phyloP scores from a whole-genome alignment of 441 rosid species.

The Bocquillonia castaneifolia region DNA sequence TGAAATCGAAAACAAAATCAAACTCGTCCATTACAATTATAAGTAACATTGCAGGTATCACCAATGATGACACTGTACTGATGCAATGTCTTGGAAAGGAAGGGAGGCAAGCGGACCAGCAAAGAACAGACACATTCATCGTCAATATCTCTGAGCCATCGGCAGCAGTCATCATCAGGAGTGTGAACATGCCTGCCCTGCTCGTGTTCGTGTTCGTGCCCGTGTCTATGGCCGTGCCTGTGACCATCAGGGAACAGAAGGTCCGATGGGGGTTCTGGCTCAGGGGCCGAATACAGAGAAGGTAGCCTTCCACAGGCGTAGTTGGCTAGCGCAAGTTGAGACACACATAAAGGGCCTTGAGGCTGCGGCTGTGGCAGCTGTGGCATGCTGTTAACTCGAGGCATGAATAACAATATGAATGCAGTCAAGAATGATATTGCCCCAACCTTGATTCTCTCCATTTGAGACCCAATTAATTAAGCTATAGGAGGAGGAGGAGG shows the following conservation, averaged over 20 bases:
- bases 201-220: constrained; percentile 12
- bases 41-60: constrained; percentile 44
- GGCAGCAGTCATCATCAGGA: constrained; percentile 40
- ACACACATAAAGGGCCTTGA: constrained; percentile 45
- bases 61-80: constrained; percentile 40
- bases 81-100: constrained; percentile 49
- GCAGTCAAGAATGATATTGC: constrained; percentile 1
- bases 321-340: constrained; percentile 51
- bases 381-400: neutral
- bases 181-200: neutral
- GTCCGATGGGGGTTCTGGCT: neutral
- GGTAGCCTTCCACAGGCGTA: constrained; percentile 41
- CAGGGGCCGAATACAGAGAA: constrained; percentile 18
- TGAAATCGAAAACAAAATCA: constrained; percentile 16
- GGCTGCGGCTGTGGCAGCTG: constrained; percentile 23
- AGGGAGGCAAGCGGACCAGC: constrained; percentile 49
- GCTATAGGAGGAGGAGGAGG: neutral
- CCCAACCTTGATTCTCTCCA: constrained; percentile 27
- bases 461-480: constrained; percentile 8
- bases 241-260: constrained; percentile 9
- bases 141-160: constrained; percentile 54
- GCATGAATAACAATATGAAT: constrained; percentile 16
- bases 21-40: constrained; percentile 41
- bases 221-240: constrained; percentile 7
- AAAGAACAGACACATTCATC: constrained; percentile 54